A percentile compares a stretch with the other conserved stretches of the same genome.
Conservation (phyloP, 495 filamentous ascomycete species). For the Hamigera avellanea region DNA sequence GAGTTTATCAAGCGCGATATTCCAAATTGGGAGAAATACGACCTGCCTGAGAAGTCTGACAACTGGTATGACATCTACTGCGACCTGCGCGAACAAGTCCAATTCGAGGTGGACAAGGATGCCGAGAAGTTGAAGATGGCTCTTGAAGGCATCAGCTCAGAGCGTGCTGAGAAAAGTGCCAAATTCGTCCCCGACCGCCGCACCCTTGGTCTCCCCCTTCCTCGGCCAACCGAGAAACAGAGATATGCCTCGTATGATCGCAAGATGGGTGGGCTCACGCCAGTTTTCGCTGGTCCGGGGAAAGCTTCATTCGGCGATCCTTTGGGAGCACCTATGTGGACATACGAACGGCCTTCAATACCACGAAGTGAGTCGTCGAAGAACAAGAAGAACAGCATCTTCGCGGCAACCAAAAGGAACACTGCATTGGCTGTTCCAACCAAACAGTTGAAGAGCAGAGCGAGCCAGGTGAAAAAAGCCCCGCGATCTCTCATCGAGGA, state of each 20-base stretch:
- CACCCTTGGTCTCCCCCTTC: constrained; percentile 12
- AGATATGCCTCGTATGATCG: too few species aligned
- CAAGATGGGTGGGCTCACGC: constrained; percentile 14
- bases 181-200: constrained; percentile 29
- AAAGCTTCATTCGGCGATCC: constrained; percentile 5
- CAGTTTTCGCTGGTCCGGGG: constrained; percentile 4
- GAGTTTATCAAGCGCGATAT: constrained; percentile 59
- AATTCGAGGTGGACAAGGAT: constrained; percentile 36
- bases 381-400: constrained; percentile 28
- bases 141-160: constrained; percentile 36
- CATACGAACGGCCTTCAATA: constrained; percentile 8
- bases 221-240: constrained; percentile 15
- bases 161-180: constrained; percentile 33
- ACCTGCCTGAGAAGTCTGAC: constrained; percentile 41
- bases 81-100: constrained; percentile 30
- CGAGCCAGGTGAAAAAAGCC: constrained; percentile 25
- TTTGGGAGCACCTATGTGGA: constrained; percentile 5
- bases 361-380: constrained; percentile 6
- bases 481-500: constrained; percentile 32
- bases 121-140: constrained; percentile 35
- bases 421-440: constrained; percentile 26
- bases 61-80: constrained; percentile 58
- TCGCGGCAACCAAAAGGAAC: constrained; percentile 24
- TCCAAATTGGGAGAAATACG: constrained; percentile 44
- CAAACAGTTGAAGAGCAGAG: constrained; percentile 25